Evolutionary conservation across 1,284 basidiomycete species (phyloP), one percentile per base, ranked within the genome.

Genomic region (Ceratobasidium papillatum): DNA sequence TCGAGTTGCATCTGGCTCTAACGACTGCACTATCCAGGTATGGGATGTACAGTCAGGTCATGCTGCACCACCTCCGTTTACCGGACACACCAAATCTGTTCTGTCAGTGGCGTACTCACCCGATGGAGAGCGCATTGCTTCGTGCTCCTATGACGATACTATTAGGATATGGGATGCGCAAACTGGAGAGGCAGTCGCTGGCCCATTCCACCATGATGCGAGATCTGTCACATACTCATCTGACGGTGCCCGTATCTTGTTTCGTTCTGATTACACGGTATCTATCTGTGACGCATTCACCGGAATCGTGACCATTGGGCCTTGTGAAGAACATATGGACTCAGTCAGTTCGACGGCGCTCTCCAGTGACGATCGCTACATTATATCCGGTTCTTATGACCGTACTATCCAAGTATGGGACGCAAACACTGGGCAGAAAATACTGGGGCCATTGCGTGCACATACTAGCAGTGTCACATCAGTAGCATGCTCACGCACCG

Each of bases 81-180:
- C 19, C 2, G 41, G 66, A n/a, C 51, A 56, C 38, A n/a, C 3
- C 0, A 38, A 32, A 14, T 3, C 5, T 3, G 22, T 74, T 34
- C 1, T n/a, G 8, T 49, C 58, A 4, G 36, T 74, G 11, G 36
- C 34, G 9, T 74, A 45, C 41, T 74, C 71, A 0, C 59, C 59
- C 8, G 63, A 66, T 30, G 52, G 62, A 19, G 12, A 4, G 9
- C 49, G 47, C 5, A 43, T 74, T n/a, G 73, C 30, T 22, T 65
- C 63, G n/a, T 34, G 52, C 1, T 65, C 62, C 5, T 1, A 22
- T 3, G 59, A 84, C 77, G 82, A 82, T 79, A 84, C 83, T 38
- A 78, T 85, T 72, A 83, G 84, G 76, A 77, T 84, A 34, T 84
- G 84, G 82, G 83, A 84, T 68, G 78, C 84, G 8, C 73, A 77